phyloP scores from a whole-genome alignment of 2,329 filamentous ascomycete genomes.

The Alternaria ventricosa region DNA sequence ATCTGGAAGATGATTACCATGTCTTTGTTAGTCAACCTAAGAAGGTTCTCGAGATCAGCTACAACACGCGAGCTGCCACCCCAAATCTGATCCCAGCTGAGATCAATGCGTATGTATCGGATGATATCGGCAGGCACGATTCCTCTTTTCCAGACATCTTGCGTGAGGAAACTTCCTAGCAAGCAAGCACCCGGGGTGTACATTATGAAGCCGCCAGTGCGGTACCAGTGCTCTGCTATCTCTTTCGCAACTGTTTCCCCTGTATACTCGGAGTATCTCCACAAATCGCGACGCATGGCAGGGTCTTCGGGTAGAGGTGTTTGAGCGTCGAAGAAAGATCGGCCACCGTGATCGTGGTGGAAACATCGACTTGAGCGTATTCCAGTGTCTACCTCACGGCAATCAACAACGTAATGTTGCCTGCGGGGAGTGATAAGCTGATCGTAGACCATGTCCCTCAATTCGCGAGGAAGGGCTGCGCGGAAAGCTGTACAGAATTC shows the following conservation, averaged over 20 bases:
- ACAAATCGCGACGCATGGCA: neutral
- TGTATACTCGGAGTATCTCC: neutral
- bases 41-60: neutral
- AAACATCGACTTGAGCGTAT: neutral
- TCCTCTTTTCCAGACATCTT: neutral
- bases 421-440: neutral
- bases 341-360: neutral
- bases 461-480: neutral
- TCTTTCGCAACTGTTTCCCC: neutral
- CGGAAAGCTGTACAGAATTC: neutral
- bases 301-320: neutral
- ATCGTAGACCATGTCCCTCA: neutral
- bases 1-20: neutral
- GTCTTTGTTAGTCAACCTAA: neutral
- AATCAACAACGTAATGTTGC: neutral
- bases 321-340: neutral
- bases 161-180: rapidly evolving
- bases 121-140: neutral
- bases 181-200: neutral
- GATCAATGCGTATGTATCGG: neutral
- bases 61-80: neutral
- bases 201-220: neutral
- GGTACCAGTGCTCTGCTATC: neutral
- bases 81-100: neutral
- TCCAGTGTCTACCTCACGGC: neutral